These are phyloP conservation scores for Epichloe hybrida DNA, from an alignment of 2,329 filamentous ascomycete genomes.

Conservation along the genomic window DNA sequence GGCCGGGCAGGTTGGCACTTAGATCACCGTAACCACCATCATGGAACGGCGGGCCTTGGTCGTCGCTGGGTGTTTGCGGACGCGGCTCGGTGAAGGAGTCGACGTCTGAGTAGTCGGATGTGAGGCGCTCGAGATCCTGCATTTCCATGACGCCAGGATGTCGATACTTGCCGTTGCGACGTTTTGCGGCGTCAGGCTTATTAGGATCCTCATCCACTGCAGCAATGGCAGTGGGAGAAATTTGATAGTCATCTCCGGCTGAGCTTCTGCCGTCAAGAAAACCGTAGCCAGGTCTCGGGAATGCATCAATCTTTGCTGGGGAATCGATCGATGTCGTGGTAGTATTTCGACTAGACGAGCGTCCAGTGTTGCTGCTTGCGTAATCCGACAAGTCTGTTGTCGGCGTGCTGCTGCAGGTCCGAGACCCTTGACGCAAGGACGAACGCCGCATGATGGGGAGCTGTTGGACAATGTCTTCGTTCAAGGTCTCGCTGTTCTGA, in stretches of 20 bases:
- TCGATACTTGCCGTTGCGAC: background rate
- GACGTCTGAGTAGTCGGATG: slow-evolving; percentile 14
- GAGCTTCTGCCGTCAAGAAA: background rate
- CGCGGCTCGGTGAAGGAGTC: slow-evolving; percentile 19
- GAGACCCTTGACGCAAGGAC: slow-evolving; percentile 23
- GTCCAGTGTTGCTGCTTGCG: slow-evolving; percentile 25
- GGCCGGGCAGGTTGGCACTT: slow-evolving; percentile 20
- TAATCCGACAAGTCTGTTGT: slow-evolving; percentile 22
- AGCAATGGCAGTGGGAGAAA: background rate
- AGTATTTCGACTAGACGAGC: slow-evolving; percentile 30
- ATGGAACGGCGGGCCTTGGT: slow-evolving; percentile 24
- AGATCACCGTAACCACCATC: slow-evolving; percentile 20
- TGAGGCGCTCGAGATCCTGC: slow-evolving; percentile 5
- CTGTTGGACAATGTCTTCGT: slow-evolving; percentile 2
- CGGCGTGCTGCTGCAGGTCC: slow-evolving; percentile 23
- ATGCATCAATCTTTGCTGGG: slow-evolving; percentile 7
- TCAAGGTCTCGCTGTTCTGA: slow-evolving; percentile 5
- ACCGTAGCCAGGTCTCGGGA: background rate
- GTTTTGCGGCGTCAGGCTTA: background rate
- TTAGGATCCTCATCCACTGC: background rate
- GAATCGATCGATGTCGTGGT: slow-evolving; percentile 30
- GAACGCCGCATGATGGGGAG: slow-evolving; percentile 3
- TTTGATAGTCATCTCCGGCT: background rate
- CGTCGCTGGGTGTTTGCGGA: slow-evolving; percentile 11
- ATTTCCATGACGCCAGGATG: background rate